These are phyloP conservation scores for Mycena pura DNA, from an alignment of 768 basidiomycete genomes.

Conservation along the genomic window DNA sequence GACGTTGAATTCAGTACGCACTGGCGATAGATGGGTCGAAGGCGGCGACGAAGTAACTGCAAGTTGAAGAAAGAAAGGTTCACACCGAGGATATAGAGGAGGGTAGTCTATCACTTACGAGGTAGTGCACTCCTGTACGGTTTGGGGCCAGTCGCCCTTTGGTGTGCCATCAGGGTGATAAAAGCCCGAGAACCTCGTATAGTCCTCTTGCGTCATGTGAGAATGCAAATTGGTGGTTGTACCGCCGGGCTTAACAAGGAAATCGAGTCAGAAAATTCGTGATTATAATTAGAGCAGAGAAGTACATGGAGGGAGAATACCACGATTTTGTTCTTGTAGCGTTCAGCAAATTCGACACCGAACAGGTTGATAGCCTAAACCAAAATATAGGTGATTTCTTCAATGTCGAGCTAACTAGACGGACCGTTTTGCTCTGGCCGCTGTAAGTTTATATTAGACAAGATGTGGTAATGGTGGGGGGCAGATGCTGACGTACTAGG, in stretches of 20 bases:
- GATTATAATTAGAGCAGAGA: neutral
- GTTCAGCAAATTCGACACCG: conserved; percentile 8
- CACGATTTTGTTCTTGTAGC: conserved; percentile 2
- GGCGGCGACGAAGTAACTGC: conserved; percentile 9
- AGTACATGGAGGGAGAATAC: conserved; percentile 9
- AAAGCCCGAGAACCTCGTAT: conserved; percentile 3
- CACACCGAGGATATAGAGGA: neutral
- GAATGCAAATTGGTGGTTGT: neutral
- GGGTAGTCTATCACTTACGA: neutral
- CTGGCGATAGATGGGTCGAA: conserved; percentile 11
- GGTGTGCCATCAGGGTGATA: conserved; percentile 12
- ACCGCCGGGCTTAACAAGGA: conserved; percentile 3
- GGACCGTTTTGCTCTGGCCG: conserved; percentile 12
- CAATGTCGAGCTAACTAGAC: neutral
- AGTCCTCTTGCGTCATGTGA: conserved; percentile 8
- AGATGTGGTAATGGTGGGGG: neutral
- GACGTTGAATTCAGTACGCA: neutral
- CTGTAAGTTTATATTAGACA: neutral
- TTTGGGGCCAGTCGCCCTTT: conserved; percentile 10
- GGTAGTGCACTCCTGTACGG: neutral
- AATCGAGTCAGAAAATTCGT: neutral
- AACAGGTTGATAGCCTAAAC: conserved; percentile 3
- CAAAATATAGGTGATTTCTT: neutral
- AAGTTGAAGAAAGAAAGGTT: neutral
- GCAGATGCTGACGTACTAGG: conserved; percentile 5